Percentiles rank a stretch among this genome's conserved stretches.
phyloP scores from a whole-genome alignment of 805 yeast genomes.

The Wickerhamomyces chaumierensis region DNA sequence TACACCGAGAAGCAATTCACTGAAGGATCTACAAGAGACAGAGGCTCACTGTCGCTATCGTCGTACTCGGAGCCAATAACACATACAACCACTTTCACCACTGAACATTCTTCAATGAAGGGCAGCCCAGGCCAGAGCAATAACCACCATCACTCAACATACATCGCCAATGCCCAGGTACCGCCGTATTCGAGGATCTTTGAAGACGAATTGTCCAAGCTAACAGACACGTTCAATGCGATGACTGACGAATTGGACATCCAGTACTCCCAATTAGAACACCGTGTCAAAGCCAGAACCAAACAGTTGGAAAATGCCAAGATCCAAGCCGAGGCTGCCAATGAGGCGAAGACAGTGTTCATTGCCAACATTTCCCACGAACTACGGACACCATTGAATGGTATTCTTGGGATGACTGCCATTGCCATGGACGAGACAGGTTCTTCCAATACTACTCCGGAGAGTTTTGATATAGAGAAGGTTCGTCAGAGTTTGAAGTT shows the following conservation, averaged over 20 bases:
- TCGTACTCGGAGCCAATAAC: slow-evolving; percentile 4
- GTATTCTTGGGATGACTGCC: slow-evolving; percentile 92
- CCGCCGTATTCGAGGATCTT: slow-evolving; percentile 41
- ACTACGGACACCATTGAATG: slow-evolving; percentile 89
- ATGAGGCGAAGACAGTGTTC: slow-evolving; percentile 91
- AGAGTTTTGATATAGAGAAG: slow-evolving; percentile 47
- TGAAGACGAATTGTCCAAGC: slow-evolving; percentile 77
- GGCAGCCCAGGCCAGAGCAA: no score
- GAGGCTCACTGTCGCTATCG: slow-evolving; percentile 2
- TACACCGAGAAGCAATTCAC: no score
- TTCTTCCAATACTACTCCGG: no score
- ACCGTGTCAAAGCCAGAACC: slow-evolving; percentile 77
- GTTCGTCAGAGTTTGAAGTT: slow-evolving; percentile 69
- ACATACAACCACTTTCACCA: background rate
- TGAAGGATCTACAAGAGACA: no score
- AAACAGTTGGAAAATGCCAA: slow-evolving; percentile 82
- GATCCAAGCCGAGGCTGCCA: slow-evolving; percentile 85
- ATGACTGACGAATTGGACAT: slow-evolving; percentile 83
- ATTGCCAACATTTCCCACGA: slow-evolving; percentile 92
- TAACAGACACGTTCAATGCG: slow-evolving; percentile 79
- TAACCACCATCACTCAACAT: slow-evolving; percentile 21
- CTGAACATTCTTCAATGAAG: background rate
- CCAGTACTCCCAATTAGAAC: slow-evolving; percentile 80
- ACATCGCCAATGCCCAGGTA: slow-evolving; percentile 27
- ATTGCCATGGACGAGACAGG: slow-evolving; percentile 86